Evolutionary conservation across 2,329 filamentous ascomycete species (phyloP).

Genomic region (Pleurostoma richardsiae): DNA sequence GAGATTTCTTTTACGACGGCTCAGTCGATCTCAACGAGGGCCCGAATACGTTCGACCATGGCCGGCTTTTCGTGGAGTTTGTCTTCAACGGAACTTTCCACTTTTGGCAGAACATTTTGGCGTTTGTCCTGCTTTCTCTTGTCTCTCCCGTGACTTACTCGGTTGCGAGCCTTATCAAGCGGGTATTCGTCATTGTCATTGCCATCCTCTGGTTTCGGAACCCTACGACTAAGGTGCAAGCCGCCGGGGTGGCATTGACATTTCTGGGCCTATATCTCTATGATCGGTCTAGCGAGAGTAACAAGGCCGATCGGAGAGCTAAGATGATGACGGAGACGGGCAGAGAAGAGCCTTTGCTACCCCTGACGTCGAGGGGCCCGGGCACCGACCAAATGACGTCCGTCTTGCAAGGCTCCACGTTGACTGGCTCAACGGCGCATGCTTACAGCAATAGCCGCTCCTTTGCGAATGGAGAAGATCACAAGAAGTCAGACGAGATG

Average conservation of each 20-base stretch:
- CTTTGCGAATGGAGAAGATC: conserved; percentile 35
- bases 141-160: conserved; percentile 97
- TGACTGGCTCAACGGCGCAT: conserved; percentile 17
- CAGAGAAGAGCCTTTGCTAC: conserved; percentile 56
- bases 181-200: conserved; percentile 93
- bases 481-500: conserved; percentile 52
- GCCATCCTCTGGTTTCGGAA: conserved; percentile 96
- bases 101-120: conserved; percentile 93
- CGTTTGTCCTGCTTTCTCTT: conserved; percentile 86
- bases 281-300: conserved; percentile 83
- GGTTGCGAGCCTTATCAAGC: conserved; percentile 91
- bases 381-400: conserved; percentile 11
- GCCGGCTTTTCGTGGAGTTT: conserved; percentile 74
- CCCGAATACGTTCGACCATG: conserved; percentile 70
- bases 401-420: conserved; percentile 30
- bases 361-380: conserved; percentile 37
- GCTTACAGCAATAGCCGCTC: conserved; percentile 42
- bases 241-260: conserved; percentile 78
- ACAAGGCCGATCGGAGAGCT: conserved; percentile 79
- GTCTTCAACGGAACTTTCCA: conserved; percentile 96
- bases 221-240: conserved; percentile 78
- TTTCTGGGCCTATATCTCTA: conserved; percentile 93
- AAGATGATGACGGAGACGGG: conserved; percentile 53
- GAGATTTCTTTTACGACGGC: conserved; percentile 78
- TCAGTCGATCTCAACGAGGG: conserved; percentile 55